Evolutionary conservation across 306 rosid genomes (phyloP).

Genomic region (Pachyrhizus erosus): DNA sequence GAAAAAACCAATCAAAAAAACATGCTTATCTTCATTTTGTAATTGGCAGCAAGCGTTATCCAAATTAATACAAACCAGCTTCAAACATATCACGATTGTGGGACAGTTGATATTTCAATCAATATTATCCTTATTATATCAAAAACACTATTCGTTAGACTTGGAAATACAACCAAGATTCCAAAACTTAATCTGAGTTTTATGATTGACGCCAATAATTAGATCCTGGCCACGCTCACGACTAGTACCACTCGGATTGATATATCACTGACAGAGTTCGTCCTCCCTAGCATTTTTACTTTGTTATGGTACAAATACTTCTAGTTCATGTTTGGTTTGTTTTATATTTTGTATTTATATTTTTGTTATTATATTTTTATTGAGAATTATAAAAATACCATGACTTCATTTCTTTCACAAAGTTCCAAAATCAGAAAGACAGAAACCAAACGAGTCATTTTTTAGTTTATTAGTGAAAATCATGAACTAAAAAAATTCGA

Average conservation of each 20-base stretch:
- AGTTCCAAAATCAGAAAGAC: not conserved
- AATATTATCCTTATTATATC: not conserved
- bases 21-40: not conserved
- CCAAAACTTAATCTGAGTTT: not conserved
- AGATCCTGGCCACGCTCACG: not conserved
- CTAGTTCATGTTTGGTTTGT: not conserved
- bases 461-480: not conserved
- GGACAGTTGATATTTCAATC: conserved; percentile 11
- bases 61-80: conserved; percentile 2
- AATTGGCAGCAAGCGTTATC: not conserved
- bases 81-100: conserved; percentile 4
- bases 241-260: not conserved
- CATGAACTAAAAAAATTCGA: not conserved
- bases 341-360: not conserved
- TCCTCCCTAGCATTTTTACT: not conserved
- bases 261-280: not conserved
- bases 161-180: not conserved
- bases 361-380: not conserved
- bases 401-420: not conserved
- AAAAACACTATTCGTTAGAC: not conserved
- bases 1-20: not conserved
- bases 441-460: not conserved
- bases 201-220: conserved; percentile 7
- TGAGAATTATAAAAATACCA: not conserved
- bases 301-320: not conserved